A percentile compares a stretch with the other conserved stretches of the same genome.
phyloP scores from a whole-genome alignment of 352 stramenopile genomes.

The Phytophthora pseudosyringae region DNA sequence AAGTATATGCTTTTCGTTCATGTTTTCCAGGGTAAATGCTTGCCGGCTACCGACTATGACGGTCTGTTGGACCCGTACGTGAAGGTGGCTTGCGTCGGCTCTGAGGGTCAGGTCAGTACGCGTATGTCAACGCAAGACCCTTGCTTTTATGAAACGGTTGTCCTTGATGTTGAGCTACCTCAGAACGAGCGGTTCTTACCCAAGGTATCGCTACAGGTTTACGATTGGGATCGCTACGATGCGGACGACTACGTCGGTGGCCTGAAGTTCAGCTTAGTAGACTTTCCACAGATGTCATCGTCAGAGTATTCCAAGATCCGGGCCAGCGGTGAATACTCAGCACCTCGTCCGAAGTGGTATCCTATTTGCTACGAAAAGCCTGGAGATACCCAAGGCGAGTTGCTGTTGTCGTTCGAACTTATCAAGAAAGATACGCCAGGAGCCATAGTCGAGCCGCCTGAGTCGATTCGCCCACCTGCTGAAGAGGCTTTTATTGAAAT shows the following conservation, averaged over 20 bases:
- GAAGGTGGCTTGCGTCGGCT: slow-evolving; percentile 83
- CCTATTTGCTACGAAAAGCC: slow-evolving; percentile 64
- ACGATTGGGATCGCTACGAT: slow-evolving; percentile 79
- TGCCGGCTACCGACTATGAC: slow-evolving; percentile 79
- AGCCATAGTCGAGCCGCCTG: slow-evolving; percentile 59
- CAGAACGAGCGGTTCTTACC: slow-evolving; percentile 67
- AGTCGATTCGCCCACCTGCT: slow-evolving; percentile 62
- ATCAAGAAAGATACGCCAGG: slow-evolving; percentile 73
- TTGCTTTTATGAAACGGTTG: slow-evolving; percentile 86
- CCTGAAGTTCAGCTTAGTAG: slow-evolving; percentile 60
- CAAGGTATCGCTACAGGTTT: slow-evolving; percentile 78
- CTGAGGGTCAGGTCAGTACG: slow-evolving; percentile 65
- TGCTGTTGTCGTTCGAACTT: slow-evolving; percentile 82
- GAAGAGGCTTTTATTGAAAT: slow-evolving; percentile 84
- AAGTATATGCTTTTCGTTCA: slow-evolving; percentile 86
- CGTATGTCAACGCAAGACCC: slow-evolving; percentile 76
- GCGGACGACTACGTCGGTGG: slow-evolving; percentile 76
- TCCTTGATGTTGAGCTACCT: slow-evolving; percentile 78
- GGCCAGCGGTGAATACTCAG: slow-evolving; percentile 55
- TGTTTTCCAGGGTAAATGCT: slow-evolving; percentile 78
- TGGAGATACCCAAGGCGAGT: slow-evolving; percentile 74
- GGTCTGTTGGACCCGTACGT: slow-evolving; percentile 85
- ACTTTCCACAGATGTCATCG: slow-evolving; percentile 66
- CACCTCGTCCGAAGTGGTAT: slow-evolving; percentile 75
- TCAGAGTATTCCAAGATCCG: slow-evolving; percentile 61